These are phyloP conservation scores for Pulveroboletus sp. DNA, from an alignment of 768 basidiomycete genomes.

Conservation along the genomic window DNA sequence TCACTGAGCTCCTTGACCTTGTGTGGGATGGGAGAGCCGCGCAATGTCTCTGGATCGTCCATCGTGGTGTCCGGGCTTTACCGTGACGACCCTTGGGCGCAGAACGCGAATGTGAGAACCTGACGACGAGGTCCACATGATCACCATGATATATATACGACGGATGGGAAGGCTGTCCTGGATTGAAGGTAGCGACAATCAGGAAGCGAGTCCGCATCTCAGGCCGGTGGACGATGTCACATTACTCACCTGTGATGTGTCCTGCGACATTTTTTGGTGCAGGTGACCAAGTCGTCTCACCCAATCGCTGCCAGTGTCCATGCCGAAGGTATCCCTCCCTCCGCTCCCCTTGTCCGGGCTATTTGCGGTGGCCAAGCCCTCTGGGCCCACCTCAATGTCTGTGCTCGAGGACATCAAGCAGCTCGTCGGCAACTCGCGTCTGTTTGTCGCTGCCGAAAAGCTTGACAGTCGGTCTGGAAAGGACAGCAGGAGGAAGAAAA, in stretches of 20 bases:
- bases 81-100: neutral
- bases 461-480: constrained; percentile 50
- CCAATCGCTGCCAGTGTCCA: constrained; percentile 25
- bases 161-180: too few species aligned
- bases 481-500: constrained; percentile 38
- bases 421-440: constrained; percentile 68
- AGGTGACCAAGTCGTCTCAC: neutral
- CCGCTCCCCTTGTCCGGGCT: constrained; percentile 71
- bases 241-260: constrained; percentile 1
- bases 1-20: constrained; percentile 7
- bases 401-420: constrained; percentile 82
- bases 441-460: constrained; percentile 67
- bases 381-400: constrained; percentile 91
- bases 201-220: too few species aligned
- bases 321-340: constrained; percentile 63
- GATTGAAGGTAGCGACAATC: too few species aligned
- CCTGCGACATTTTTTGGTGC: neutral
- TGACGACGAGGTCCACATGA: too few species aligned
- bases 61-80: neutral
- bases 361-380: constrained; percentile 89
- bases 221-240: neutral
- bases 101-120: neutral
- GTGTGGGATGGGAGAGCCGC: neutral
- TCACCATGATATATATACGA: too few species aligned
- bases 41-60: constrained; percentile 3